These are phyloP conservation scores for Monosporascus sp. DNA, from an alignment of 2,329 filamentous ascomycete species.

Conservation along the genomic window DNA sequence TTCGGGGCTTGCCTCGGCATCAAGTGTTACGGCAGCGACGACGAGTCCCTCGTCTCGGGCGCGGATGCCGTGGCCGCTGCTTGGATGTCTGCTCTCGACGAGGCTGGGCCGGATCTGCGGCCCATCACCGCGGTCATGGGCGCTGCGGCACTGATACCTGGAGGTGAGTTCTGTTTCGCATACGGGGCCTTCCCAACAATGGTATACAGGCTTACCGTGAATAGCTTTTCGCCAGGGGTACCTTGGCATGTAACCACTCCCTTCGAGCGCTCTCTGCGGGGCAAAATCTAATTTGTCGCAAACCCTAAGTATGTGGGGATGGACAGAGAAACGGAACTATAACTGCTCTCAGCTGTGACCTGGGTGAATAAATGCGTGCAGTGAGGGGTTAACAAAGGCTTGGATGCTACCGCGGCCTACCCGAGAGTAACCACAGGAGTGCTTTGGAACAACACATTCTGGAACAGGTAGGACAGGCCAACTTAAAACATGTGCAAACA, in stretches of 20 bases:
- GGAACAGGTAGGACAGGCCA: too few relatives aligned
- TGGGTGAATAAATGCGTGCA: too few relatives aligned
- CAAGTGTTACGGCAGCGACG: constrained; percentile 29
- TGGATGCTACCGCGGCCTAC: too few relatives aligned
- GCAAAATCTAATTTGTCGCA: too few relatives aligned
- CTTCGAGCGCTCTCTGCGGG: not conserved
- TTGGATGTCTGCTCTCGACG: constrained; percentile 29
- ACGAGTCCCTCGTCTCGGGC: constrained; percentile 17
- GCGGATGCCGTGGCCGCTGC: constrained; percentile 26
- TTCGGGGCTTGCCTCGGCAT: constrained; percentile 49
- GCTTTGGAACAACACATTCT: too few relatives aligned
- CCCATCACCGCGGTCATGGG: constrained; percentile 55
- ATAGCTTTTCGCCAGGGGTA: not conserved
- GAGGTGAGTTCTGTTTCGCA: constrained; percentile 37
- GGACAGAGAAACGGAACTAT: too few relatives aligned
- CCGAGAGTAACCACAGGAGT: too few relatives aligned
- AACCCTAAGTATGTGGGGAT: too few relatives aligned
- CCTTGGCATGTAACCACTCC: not conserved
- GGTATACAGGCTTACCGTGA: not conserved
- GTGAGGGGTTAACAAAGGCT: too few relatives aligned
- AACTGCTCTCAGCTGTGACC: too few relatives aligned
- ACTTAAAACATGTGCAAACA: too few relatives aligned
- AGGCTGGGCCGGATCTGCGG: constrained; percentile 34
- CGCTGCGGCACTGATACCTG: constrained; percentile 48
- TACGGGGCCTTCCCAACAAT: not conserved